phyloP scores from a whole-genome alignment of 306 rosid genomes.

The Abrus pulchellus region DNA sequence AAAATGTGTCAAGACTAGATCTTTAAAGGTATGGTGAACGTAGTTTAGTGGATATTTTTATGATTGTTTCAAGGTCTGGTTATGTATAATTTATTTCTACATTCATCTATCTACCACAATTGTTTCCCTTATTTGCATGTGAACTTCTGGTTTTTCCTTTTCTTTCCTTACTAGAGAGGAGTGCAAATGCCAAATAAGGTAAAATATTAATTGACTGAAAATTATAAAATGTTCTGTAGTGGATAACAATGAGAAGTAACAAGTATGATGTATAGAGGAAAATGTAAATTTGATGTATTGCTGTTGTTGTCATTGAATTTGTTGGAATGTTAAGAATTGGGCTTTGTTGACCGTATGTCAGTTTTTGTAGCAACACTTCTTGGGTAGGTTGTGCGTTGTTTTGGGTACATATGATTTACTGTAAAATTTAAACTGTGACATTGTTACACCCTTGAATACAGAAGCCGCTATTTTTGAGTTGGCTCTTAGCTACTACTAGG shows the following conservation, averaged over 20 bases:
- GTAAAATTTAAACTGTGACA: too few species aligned
- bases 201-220: conserved; percentile 12
- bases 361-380: too few species aligned
- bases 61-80: conserved; percentile 41
- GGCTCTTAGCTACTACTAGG: too few species aligned
- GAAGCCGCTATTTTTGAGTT: too few species aligned
- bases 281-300: too few species aligned
- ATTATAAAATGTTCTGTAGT: neutral
- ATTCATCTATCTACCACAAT: conserved; percentile 40
- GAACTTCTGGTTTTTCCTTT: neutral
- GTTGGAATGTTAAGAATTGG: too few species aligned
- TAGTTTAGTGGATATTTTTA: conserved; percentile 55
- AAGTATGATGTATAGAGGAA: neutral
- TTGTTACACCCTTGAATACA: too few species aligned
- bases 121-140: conserved; percentile 35
- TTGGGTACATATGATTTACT: too few species aligned
- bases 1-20: conserved; percentile 54
- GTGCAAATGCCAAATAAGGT: neutral
- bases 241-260: conserved; percentile 11
- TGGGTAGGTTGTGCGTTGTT: too few species aligned
- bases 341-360: too few species aligned
- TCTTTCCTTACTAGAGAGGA: conserved; percentile 1
- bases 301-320: too few species aligned
- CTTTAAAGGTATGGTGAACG: conserved; percentile 42
- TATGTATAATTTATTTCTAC: conserved; percentile 58